Conservation (phyloP, 2,329 filamentous ascomycete genomes). For the Chaetomium sp. region DNA sequence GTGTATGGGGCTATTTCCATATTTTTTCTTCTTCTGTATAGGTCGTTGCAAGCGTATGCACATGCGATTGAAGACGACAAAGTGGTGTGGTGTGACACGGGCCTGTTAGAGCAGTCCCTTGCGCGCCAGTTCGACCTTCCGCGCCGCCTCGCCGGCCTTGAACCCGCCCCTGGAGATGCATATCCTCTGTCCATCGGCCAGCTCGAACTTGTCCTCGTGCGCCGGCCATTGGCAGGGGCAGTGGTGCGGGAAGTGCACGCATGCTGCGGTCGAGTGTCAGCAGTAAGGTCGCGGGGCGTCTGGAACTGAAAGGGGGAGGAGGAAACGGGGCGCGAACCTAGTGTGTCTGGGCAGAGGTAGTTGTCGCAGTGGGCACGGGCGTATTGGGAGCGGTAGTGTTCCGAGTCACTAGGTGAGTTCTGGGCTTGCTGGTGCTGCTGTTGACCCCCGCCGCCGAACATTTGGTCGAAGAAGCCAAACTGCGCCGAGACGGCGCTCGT, state of each 20-base stretch:
- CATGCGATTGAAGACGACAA: background rate
- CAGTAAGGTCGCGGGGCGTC: background rate
- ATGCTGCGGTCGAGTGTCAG: constrained; percentile 53
- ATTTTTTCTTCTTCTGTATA: background rate
- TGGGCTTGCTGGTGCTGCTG: constrained; percentile 63
- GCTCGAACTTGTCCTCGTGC: constrained; percentile 76
- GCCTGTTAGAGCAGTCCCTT: constrained; percentile 70
- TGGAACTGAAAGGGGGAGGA: background rate
- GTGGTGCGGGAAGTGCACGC: constrained; percentile 95
- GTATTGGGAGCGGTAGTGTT: constrained; percentile 62
- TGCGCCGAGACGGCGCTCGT: constrained; percentile 69
- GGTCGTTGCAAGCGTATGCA: background rate
- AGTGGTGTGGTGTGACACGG: background rate
- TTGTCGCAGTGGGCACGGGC: constrained; percentile 78
- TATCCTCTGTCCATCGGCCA: constrained; percentile 70
- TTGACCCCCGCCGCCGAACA: constrained; percentile 68
- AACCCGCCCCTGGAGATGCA: constrained; percentile 77
- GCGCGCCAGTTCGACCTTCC: constrained; percentile 77
- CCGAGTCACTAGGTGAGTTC: constrained; percentile 82
- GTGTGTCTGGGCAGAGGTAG: constrained; percentile 91
- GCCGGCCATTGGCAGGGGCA: constrained; percentile 85
- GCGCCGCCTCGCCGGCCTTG: constrained; percentile 67
- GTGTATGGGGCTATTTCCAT: background rate
- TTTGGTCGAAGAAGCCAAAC: constrained; percentile 97
- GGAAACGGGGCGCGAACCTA: constrained; percentile 47